A percentile compares a stretch with the other conserved stretches of the same genome.
phyloP scores from a whole-genome alignment of 2,329 filamentous ascomycete genomes.

The Aspergillus sp. region DNA sequence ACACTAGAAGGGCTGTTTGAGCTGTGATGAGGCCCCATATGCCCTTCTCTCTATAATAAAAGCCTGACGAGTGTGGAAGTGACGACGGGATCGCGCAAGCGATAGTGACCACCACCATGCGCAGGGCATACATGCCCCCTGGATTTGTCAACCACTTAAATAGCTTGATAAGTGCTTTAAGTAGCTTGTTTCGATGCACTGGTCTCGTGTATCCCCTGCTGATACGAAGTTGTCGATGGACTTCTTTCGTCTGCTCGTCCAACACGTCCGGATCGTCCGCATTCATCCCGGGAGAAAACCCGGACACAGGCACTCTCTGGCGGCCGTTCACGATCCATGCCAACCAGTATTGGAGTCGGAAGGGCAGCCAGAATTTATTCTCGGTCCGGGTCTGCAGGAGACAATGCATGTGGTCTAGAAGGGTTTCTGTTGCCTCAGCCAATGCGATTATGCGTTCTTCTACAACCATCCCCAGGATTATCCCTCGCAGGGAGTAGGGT shows the following conservation, averaged over 20 bases:
- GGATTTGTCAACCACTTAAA: slow-evolving; percentile 42
- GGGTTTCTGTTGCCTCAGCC: neutral
- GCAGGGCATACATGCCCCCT: slow-evolving; percentile 47
- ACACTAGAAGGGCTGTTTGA: slow-evolving; percentile 48
- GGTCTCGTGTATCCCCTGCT: slow-evolving; percentile 26
- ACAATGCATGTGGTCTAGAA: slow-evolving; percentile 37
- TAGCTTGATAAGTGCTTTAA: slow-evolving; percentile 21
- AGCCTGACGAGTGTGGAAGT: slow-evolving; percentile 45
- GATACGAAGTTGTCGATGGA: slow-evolving; percentile 35
- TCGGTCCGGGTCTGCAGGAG: slow-evolving; percentile 37
- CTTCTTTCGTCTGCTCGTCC: slow-evolving; percentile 33
- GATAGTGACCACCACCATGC: slow-evolving; percentile 49
- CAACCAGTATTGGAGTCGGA: slow-evolving; percentile 36
- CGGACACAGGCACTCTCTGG: slow-evolving; percentile 18
- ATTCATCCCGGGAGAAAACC: slow-evolving; percentile 3
- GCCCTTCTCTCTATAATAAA: slow-evolving; percentile 53
- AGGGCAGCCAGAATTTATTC: slow-evolving; percentile 44
- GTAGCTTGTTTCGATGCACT: slow-evolving; percentile 22
- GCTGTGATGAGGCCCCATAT: slow-evolving; percentile 54
- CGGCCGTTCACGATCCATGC: slow-evolving; percentile 36
- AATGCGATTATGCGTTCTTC: slow-evolving; percentile 41
- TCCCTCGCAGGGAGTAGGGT: slow-evolving; percentile 44
- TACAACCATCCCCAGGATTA: slow-evolving; percentile 46
- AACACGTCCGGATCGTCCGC: slow-evolving; percentile 23
- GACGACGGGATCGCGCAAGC: slow-evolving; percentile 43